A percentile compares a stretch with the other conserved stretches of the same genome.
phyloP scores from a whole-genome alignment of 805 yeast species.

The Lipomyces orientalis region DNA sequence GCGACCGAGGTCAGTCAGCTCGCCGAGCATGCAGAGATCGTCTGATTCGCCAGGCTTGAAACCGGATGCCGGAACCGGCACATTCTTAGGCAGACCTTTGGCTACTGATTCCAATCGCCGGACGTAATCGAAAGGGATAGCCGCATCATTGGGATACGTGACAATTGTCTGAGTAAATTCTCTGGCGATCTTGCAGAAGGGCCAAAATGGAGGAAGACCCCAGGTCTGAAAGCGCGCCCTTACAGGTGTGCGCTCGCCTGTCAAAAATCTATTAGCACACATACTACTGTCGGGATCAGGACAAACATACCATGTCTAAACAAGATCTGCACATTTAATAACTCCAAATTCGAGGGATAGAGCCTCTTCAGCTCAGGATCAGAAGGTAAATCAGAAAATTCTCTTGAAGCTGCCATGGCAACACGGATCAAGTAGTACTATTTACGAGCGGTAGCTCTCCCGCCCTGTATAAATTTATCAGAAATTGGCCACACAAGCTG shows the following conservation, averaged over 20 bases:
- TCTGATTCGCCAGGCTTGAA: slow-evolving; percentile 22
- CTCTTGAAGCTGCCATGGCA: slow-evolving; percentile 28
- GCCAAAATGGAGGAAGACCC: slow-evolving; percentile 37
- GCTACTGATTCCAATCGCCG: slow-evolving; percentile 35
- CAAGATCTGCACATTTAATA: slow-evolving; percentile 34
- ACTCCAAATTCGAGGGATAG: slow-evolving; percentile 33
- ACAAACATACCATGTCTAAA: slow-evolving; percentile 30
- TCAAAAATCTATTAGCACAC: neutral
- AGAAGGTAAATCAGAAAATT: slow-evolving; percentile 25
- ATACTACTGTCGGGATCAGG: no score
- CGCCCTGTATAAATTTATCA: neutral
- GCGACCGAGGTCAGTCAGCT: slow-evolving; percentile 37
- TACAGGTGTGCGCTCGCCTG: slow-evolving; percentile 38
- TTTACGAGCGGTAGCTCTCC: neutral
- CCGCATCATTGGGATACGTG: slow-evolving; percentile 27
- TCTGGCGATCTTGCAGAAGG: slow-evolving; percentile 32
- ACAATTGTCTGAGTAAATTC: slow-evolving; percentile 32
- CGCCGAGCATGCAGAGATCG: slow-evolving; percentile 34
- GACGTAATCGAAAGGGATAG: slow-evolving; percentile 32
- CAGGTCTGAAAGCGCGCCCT: slow-evolving; percentile 37
- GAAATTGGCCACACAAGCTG: neutral
- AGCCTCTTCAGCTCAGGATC: slow-evolving; percentile 25
- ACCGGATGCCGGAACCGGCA: slow-evolving; percentile 33
- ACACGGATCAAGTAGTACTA: neutral
- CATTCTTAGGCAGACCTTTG: slow-evolving; percentile 26